These are phyloP conservation scores for Hanseniaspora gamundiae DNA, from an alignment of 1,139 yeast species.

Conservation along the genomic window DNA sequence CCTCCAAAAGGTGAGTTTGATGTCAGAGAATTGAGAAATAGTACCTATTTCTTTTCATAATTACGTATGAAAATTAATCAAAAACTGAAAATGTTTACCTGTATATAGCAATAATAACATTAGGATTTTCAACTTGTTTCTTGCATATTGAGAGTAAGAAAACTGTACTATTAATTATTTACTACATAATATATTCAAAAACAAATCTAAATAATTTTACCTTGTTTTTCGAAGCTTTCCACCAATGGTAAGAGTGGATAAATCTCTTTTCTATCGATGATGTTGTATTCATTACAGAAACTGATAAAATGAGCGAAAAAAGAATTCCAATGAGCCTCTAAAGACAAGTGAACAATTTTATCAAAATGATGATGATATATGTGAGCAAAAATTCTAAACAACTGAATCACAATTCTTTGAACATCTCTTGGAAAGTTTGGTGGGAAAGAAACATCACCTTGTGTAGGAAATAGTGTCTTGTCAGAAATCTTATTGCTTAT, in stretches of 20 bases:
- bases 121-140: too few species aligned
- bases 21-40: slow-evolving; percentile 55
- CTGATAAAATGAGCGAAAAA: slow-evolving; percentile 93
- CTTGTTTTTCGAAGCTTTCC: slow-evolving; percentile 71
- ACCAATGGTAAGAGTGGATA: slow-evolving; percentile 70
- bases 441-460: slow-evolving; percentile 88
- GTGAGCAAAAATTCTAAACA: slow-evolving; percentile 95
- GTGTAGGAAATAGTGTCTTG: slow-evolving; percentile 83
- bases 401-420: slow-evolving; percentile 76
- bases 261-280: slow-evolving; percentile 68
- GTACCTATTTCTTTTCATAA: slow-evolving; percentile 64
- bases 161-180: too few species aligned
- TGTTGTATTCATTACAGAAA: slow-evolving; percentile 70
- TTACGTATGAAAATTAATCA: neutral
- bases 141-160: neutral
- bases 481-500: slow-evolving; percentile 79
- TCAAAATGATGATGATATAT: slow-evolving; percentile 92
- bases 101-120: neutral
- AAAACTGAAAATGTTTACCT: neutral
- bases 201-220: slow-evolving; percentile 41
- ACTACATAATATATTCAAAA: too few species aligned
- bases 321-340: slow-evolving; percentile 98
- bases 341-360: slow-evolving; percentile 71
- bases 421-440: slow-evolving; percentile 72
- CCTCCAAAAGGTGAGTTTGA: slow-evolving; percentile 82